A percentile compares a stretch with the other conserved stretches of the same genome.
Evolutionary conservation across 2,329 filamentous ascomycete genomes (phyloP).

Genomic region (Ambrosiella xylebori): DNA sequence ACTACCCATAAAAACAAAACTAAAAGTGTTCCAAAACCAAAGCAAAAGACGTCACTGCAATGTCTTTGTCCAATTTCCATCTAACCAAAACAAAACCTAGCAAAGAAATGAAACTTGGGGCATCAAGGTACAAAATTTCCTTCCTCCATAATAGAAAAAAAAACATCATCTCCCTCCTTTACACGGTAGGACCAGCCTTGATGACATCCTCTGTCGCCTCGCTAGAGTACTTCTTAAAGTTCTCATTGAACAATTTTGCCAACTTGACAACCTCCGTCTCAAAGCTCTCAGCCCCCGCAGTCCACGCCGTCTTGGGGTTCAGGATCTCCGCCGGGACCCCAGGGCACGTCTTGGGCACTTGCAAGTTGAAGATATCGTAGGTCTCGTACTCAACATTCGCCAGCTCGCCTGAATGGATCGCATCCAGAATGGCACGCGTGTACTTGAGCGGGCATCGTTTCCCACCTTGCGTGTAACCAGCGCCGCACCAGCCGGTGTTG

Average conservation of each 20-base stretch:
- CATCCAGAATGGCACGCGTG: constrained; percentile 93
- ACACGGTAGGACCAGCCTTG: constrained; percentile 37
- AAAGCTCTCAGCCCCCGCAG: constrained; percentile 64
- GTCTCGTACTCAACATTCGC: constrained; percentile 85
- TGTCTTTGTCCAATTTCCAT: constrained; percentile 1
- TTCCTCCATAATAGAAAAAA: not conserved
- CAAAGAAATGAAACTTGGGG: not conserved
- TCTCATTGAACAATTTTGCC: constrained; percentile 76
- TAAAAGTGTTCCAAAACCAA: constrained; percentile 2
- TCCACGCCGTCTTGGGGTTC: constrained; percentile 91
- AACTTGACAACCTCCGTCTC: constrained; percentile 79
- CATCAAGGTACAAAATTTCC: constrained; percentile 3
- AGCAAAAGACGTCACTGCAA: constrained; percentile 2
- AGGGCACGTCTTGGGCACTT: constrained; percentile 82
- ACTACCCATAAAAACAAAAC: not conserved
- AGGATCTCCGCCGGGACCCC: constrained; percentile 81
- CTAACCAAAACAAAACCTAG: not conserved
- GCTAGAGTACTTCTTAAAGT: constrained; percentile 89
- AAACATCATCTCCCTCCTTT: not conserved
- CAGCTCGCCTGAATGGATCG: constrained; percentile 89
- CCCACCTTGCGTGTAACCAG: constrained; percentile 74
- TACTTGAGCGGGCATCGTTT: constrained; percentile 98
- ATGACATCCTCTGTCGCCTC: constrained; percentile 69
- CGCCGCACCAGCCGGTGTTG: constrained; percentile 95
- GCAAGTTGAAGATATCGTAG: constrained; percentile 92